A percentile compares a stretch with the other conserved stretches of the same genome.
Conservation (phyloP, 768 basidiomycete species). For the Mrakia gelida region DNA sequence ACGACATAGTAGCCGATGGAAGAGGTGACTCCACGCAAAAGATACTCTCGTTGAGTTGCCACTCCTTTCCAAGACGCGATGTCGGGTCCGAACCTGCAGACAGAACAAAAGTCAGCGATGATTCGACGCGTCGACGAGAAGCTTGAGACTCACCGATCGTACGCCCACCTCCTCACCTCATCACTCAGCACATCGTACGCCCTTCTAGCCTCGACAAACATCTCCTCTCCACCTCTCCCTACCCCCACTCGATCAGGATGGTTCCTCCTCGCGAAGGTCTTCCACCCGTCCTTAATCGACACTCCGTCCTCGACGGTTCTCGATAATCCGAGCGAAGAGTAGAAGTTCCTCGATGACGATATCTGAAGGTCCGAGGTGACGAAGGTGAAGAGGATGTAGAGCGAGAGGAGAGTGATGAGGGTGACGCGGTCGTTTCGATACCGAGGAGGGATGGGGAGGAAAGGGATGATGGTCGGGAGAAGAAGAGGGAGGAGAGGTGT, state of each 20-base stretch:
- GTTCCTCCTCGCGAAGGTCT: constrained; percentile 22
- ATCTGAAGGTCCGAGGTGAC: constrained; percentile 11
- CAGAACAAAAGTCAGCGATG: not conserved
- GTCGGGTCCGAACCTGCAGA: constrained; percentile 13
- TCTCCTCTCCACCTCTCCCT: constrained; percentile 6
- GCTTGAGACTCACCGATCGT: constrained; percentile 25
- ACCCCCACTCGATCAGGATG: constrained; percentile 28
- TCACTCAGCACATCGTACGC: constrained; percentile 28
- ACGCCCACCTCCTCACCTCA: constrained; percentile 23
- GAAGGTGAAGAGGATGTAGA: constrained; percentile 27
- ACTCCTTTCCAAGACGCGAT: not conserved
- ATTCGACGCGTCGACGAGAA: not conserved
- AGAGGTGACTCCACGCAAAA: not conserved
- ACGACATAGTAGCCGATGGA: constrained; percentile 23
- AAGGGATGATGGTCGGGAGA: constrained; percentile 23
- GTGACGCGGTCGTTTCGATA: constrained; percentile 6
- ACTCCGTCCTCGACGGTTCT: not conserved
- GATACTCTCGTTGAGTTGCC: constrained; percentile 26
- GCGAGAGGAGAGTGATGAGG: constrained; percentile 14
- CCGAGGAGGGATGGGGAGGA: constrained; percentile 22
- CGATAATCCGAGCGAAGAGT: constrained; percentile 14
- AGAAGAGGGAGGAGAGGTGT: constrained; percentile 26
- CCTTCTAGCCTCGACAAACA: constrained; percentile 17
- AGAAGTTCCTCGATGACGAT: constrained; percentile 5
- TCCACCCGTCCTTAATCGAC: constrained; percentile 17